These are phyloP conservation scores for Begonia loranthoides DNA, from an alignment of 306 rosid genomes.

Conservation along the genomic window DNA sequence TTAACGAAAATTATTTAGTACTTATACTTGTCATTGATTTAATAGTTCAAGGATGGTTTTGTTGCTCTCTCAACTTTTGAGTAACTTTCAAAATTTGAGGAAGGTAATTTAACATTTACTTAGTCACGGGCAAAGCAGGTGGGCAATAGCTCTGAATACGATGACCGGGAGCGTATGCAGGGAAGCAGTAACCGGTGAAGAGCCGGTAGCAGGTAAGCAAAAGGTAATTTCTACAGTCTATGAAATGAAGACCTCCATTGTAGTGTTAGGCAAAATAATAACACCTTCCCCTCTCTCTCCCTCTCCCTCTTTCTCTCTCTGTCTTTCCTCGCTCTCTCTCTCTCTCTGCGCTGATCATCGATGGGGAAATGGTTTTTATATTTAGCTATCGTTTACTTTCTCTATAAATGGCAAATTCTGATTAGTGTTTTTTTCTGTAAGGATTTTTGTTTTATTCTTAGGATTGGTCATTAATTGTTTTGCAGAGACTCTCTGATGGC, in stretches of 20 bases:
- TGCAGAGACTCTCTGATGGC: slow-evolving; percentile 26
- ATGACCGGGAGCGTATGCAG: no score
- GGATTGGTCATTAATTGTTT: no score
- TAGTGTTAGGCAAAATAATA: slow-evolving; percentile 3
- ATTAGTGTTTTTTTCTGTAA: neutral
- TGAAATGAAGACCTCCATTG: slow-evolving; percentile 19
- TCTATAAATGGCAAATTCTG: neutral
- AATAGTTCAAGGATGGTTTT: no score
- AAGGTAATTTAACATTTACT: no score
- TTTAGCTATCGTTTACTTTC: neutral
- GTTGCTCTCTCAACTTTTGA: no score
- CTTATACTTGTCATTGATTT: no score
- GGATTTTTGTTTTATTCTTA: no score
- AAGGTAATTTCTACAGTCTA: neutral
- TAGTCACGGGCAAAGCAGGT: no score
- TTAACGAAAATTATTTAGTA: no score
- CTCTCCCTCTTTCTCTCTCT: neutral
- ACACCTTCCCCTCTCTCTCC: neutral
- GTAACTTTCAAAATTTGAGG: no score
- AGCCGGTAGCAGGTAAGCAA: slow-evolving; percentile 32
- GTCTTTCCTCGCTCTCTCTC: slow-evolving; percentile 1
- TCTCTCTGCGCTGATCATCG: neutral
- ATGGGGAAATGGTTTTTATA: slow-evolving; percentile 5
- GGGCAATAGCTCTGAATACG: no score
- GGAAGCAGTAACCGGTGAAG: slow-evolving; percentile 10